Evolutionary conservation across 768 basidiomycete genomes (phyloP), one percentile per base, ranked within the genome.

Genomic region (Suillus luteus): DNA sequence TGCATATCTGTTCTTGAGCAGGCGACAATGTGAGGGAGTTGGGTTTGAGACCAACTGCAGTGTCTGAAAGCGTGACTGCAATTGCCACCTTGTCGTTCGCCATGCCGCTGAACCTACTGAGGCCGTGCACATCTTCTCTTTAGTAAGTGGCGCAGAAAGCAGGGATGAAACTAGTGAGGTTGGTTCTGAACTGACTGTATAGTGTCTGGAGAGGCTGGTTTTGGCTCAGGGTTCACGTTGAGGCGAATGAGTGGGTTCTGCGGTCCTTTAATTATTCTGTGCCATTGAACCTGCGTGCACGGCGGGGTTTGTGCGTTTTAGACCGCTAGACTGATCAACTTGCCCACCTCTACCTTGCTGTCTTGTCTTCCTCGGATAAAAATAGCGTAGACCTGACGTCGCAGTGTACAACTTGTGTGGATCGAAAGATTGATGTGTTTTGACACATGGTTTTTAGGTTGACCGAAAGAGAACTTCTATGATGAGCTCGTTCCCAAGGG

Each of bases 1-100:
- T 27, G 15, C 31, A 31, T 38, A 61, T 60, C 55, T 10, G 43
- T 27, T 68, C 64, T 55, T 22, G 12, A 38, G 35, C 55, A 55
- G 37, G 12, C 5, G 35, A 37, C 6, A 31, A 35, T 37, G 6
- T 8, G 14, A 37, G 12, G n/a, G 54, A 55, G 55, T 55, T 55
- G 55, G 55, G 14, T 55, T 55, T 55, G 55, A 37, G 37, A 37
- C n/a, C 6, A 22, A 55, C 35, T 38, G 22, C 35, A 37, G 35
- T 55, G 12, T 55, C 55, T 22, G 55, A 55, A 55, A 35, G 35
- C 12, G 35, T 22, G 55, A 37, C 12, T 11, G 35, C n/a, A 55
- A 22, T 37, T 7, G n/a, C n/a, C 37, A 22, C 55, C 35, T 38
- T 19, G 55, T 55, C 55, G 6, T 37, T 55, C 14, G 35, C 3